Base-by-base conservation (phyloP, 768 basidiomycete species). In the Krasilnikovozyma curviuscula region DNA sequence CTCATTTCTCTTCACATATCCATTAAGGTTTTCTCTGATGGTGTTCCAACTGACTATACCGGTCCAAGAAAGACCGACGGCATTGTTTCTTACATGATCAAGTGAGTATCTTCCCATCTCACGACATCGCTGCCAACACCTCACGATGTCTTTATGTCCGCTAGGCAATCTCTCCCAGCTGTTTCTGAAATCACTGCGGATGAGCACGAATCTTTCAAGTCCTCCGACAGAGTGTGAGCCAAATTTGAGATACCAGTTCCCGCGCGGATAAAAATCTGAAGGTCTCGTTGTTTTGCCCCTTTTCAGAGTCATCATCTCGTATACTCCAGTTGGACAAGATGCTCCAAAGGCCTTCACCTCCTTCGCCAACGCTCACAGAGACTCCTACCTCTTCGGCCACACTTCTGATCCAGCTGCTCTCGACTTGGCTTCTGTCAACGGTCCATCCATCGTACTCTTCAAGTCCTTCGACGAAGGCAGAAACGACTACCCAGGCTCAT, bases 31-130 rank as follows among this genome's bases (percentile, higher is more conserved):
- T 97, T 86, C 76, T 79, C 78, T 56, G 74, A 79, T 49, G 93
- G 93, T 40, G 73, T 74, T 23, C 63, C 78, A 19, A 64, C 71
- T 1, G 88, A 95, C 21, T 98, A 97, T 66, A 64, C 59, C 47
- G 93, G 93, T 38, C 81, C 86, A 14, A 73, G 93, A 44, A 84
- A 93, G 65, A 81, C 86, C 9, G 93, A 97, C 55, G 89, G 93
- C 16, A 98, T 98, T 60, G 69, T 91, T 62, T 77, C 77, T 65
- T 93, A 93, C 70, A 95, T 97, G 91, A 63, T 74, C 70, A 97
- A 95, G 89, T 89, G 54, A 58, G 78, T 67, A 14, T 13, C 13
- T 14, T 40, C 23, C 7, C 13, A 29, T 13, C 24, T 29, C 25
- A n/a, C 19, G 21, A 4, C 5, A 10, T 23, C 13, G 14, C 18